These are phyloP conservation scores for Phtheirospermum japonicum DNA, from an alignment of 257 asterid species.

Conservation along the genomic window DNA sequence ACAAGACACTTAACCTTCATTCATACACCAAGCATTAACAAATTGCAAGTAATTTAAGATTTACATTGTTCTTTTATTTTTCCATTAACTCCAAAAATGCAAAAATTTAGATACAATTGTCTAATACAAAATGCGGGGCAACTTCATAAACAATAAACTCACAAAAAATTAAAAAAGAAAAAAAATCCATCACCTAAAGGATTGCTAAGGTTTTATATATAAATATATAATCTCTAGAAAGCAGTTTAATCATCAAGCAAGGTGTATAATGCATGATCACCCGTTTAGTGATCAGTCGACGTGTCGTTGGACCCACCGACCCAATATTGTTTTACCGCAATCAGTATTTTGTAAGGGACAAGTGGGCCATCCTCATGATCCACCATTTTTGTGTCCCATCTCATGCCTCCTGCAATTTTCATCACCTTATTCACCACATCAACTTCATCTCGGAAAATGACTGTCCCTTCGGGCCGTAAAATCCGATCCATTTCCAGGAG, in stretches of 20 bases:
- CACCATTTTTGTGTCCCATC: slow-evolving; percentile 72
- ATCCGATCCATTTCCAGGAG: slow-evolving; percentile 90
- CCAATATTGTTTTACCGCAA: slow-evolving; percentile 71
- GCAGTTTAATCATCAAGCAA: slow-evolving; percentile 17
- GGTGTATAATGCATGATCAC: background rate
- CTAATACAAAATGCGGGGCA: slow-evolving; percentile 18
- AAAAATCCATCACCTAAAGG: slow-evolving; percentile 10
- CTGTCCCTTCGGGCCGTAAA: slow-evolving; percentile 75
- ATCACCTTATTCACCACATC: slow-evolving; percentile 70
- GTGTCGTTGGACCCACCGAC: slow-evolving; percentile 42
- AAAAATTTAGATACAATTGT: slow-evolving; percentile 26
- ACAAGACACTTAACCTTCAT: no score
- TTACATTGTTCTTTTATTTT: slow-evolving; percentile 6
- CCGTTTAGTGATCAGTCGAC: slow-evolving; percentile 40
- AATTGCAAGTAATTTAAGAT: background rate
- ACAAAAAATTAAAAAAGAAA: background rate
- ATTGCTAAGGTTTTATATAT: slow-evolving; percentile 11
- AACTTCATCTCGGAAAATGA: slow-evolving; percentile 75
- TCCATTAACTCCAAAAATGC: slow-evolving; percentile 12
- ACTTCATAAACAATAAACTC: slow-evolving; percentile 7
- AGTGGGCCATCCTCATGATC: slow-evolving; percentile 95
- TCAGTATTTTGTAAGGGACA: slow-evolving; percentile 77
- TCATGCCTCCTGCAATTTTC: slow-evolving; percentile 66
- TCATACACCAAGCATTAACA: no score
- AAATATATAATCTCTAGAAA: background rate